These are phyloP conservation scores for Monilinia polystroma DNA, from an alignment of 2,329 filamentous ascomycete genomes.

Conservation along the genomic window DNA sequence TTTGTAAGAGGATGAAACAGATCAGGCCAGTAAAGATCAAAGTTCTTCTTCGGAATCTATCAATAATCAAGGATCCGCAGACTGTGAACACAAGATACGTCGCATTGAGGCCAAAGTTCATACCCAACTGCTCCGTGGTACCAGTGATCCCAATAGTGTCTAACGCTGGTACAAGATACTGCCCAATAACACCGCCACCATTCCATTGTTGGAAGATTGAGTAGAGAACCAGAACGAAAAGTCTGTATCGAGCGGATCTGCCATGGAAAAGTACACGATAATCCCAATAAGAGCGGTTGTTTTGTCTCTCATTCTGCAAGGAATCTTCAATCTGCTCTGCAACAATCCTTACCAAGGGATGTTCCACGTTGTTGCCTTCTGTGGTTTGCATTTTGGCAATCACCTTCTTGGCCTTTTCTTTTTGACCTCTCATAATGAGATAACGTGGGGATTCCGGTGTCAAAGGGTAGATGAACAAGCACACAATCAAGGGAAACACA, in stretches of 20 bases:
- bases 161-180: constrained; percentile 34
- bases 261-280: constrained; percentile 48
- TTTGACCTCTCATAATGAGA: constrained; percentile 40
- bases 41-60: constrained; percentile 40
- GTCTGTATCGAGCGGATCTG: constrained; percentile 45
- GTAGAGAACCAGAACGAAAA: constrained; percentile 48
- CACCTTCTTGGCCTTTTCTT: constrained; percentile 41
- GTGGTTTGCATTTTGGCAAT: constrained; percentile 50
- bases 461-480: constrained; percentile 35
- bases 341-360: constrained; percentile 32
- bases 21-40: constrained; percentile 47
- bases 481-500: constrained; percentile 41
- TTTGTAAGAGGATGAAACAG: constrained; percentile 48
- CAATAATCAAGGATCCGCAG: constrained; percentile 29
- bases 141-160: constrained; percentile 30
- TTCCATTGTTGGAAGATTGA: constrained; percentile 37
- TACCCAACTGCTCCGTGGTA: constrained; percentile 28
- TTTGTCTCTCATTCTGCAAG: constrained; percentile 27
- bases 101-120: constrained; percentile 31
- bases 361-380: constrained; percentile 37
- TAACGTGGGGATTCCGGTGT: constrained; percentile 42
- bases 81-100: constrained; percentile 32
- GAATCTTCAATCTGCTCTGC: constrained; percentile 39
- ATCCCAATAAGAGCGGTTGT: constrained; percentile 45
- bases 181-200: constrained; percentile 35